Base-by-base conservation (phyloP, 352 stramenopile genomes). In the Phytophthora sojae region DNA sequence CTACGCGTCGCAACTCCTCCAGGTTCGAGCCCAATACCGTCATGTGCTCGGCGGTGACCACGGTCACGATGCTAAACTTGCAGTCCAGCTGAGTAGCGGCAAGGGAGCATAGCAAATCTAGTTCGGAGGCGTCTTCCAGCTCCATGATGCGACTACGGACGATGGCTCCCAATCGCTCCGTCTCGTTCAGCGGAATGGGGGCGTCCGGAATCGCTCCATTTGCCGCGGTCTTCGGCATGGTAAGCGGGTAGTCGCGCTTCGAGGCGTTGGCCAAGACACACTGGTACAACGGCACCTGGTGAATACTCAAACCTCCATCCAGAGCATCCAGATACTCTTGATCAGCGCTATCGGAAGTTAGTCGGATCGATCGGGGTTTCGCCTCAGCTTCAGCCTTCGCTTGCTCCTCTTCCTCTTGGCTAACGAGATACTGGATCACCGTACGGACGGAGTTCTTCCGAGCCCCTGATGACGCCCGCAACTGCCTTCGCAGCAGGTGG, bases 91-190 rank as follows among this genome's bases (percentile, higher is more conserved):
- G 75, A 14, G 66, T 77, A 11, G 71, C 71, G 3, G 81, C 82
- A 21, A 92, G 66, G 7, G 65, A 66, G 53, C 85, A 91, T 19
- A 92, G 78, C 60, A 89, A 79, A 57, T 84, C 79, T 23, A 92
- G 81, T 63, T 92, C 85, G 1, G 88, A 77, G 0, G 69, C 74
- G 14, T 77, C 73, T 25, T 76, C 73, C 15, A 90, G 71, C 55
- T 86, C 78, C 52, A 80, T 66, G 29, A 90, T 71, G 12, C 76
- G 68, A 5, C 64, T 80, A 35, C 75, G 71, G 44, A 78, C 37
- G 49, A 92, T 87, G 9, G 64, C 71, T 8, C 73, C 54, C 17
- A 90, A 42, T 3, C 85, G 82, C 35, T 77, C 44, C 12, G 77
- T 69, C 44, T 90, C 85, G 67, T 86, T 83, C 11, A 68, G 59